Conservation (phyloP, 257 asterid species). For the Perilla frutescens region DNA sequence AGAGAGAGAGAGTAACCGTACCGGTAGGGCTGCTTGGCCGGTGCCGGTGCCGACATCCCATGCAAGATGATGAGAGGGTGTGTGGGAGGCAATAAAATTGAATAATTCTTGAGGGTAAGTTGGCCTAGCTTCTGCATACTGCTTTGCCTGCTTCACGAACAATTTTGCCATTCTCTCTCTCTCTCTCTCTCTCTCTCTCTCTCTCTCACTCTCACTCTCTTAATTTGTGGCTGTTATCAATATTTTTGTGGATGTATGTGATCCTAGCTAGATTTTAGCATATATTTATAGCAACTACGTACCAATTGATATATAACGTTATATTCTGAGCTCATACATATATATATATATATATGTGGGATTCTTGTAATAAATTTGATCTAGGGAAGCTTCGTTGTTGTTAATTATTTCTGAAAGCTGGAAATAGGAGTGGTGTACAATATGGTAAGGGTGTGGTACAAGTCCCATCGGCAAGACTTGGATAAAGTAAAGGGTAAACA, state of each 20-base stretch:
- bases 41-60: slow-evolving; percentile 87
- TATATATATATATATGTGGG: too few species aligned
- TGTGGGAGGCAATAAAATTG: slow-evolving; percentile 63
- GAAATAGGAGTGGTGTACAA: not conserved
- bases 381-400: not conserved
- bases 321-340: too few species aligned
- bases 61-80: slow-evolving; percentile 58
- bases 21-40: slow-evolving; percentile 68
- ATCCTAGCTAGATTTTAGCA: not conserved
- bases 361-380: too few species aligned
- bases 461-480: too few species aligned
- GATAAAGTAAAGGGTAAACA: slow-evolving; percentile 3
- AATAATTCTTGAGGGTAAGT: slow-evolving; percentile 65
- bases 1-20: slow-evolving; percentile 45
- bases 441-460: too few species aligned
- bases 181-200: slow-evolving; percentile 7
- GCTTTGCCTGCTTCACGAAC: slow-evolving; percentile 54
- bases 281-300: slow-evolving; percentile 29
- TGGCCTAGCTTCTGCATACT: slow-evolving; percentile 54
- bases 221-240: not conserved
- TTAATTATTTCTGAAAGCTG: not conserved
- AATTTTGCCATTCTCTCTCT: slow-evolving; percentile 53
- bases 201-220: slow-evolving; percentile 19
- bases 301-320: too few species aligned
- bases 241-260: not conserved